These are phyloP conservation scores for Berkeleyomyces basicola DNA, from an alignment of 2,329 filamentous ascomycete species.

Conservation along the genomic window DNA sequence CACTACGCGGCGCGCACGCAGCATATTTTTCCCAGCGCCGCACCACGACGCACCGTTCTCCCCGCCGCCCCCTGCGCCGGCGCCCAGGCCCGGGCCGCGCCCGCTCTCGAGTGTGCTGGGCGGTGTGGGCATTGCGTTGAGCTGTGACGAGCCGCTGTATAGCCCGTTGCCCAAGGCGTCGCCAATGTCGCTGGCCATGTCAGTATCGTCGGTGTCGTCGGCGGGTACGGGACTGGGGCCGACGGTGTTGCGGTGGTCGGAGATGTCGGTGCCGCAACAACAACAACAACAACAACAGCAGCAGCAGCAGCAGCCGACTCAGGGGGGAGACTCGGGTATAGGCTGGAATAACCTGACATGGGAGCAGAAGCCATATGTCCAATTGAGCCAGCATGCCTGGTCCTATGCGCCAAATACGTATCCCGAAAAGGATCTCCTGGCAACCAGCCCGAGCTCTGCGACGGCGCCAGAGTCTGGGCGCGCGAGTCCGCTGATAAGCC, in stretches of 20 bases:
- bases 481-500: neutral
- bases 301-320: neutral
- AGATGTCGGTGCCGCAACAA: neutral
- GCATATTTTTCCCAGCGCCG: constrained; percentile 5
- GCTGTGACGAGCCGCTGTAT: constrained; percentile 4
- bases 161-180: neutral
- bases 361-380: neutral
- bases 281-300: neutral
- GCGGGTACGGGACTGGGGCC: neutral
- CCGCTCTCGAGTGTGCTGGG: neutral
- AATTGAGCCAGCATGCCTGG: constrained; percentile 3
- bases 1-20: neutral
- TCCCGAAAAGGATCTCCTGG: neutral
- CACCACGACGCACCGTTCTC: constrained; percentile 7
- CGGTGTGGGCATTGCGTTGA: constrained; percentile 6
- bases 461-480: neutral
- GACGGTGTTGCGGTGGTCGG: constrained; percentile 1
- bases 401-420: constrained; percentile 6
- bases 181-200: neutral
- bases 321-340: neutral
- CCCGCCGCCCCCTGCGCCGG: neutral
- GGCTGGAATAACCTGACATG: neutral
- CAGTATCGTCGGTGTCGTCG: constrained; percentile 4
- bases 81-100: neutral
- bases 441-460: neutral